Base-by-base conservation (phyloP, 352 stramenopile species). In the Globisporangium yorkense region DNA sequence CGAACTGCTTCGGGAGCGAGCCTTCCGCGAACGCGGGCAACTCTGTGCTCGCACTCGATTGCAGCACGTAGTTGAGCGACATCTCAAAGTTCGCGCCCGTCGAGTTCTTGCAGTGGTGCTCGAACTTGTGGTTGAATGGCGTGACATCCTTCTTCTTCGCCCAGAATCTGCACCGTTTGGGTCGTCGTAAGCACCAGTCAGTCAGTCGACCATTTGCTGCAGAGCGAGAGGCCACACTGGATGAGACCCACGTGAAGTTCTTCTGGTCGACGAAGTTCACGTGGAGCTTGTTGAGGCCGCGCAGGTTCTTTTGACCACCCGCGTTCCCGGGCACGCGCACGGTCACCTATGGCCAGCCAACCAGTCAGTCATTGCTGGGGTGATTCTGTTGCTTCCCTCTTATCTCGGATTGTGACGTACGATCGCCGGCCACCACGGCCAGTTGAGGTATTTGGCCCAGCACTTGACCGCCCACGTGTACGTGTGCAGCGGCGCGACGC, bases 361-460 rank as follows among this genome's bases (percentile, higher is more conserved):
- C 18, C 20, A 33, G 21, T n/a, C 27, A 44, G 29, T 21, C 18
- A 51, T 24, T 31, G 10, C 40, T n/a, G 49, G 13, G 18, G 29
- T 7, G 4, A 3, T 8, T n/a, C 8, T n/a, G 31, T 27, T 27
- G 24, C 24, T 27, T 27, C 24, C 24, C 24, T 27, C 24, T 27
- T 27, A 27, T 27, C 24, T 27, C 24, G 24, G 24, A 27, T 27
- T 27, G 24, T 39, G 8, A 69, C 70, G 24, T 41, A 92, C 82
- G 40, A 92, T 16, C 2, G 78, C 80, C 1, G 82, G 80, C 82
- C 82, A 92, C 54, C 80, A 66, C 3, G 82, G 82, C 78, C 78
- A 92, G 54, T 92, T 92, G 15, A 83, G 69, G 62, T 89, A 92
- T 56, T 87, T 88, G 55, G 78, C 80, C 82, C 82, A 92, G 58